Evolutionary conservation across 495 filamentous ascomycete genomes (phyloP), one percentile per base, ranked within the genome.

Genomic region (Neurospora terricola): DNA sequence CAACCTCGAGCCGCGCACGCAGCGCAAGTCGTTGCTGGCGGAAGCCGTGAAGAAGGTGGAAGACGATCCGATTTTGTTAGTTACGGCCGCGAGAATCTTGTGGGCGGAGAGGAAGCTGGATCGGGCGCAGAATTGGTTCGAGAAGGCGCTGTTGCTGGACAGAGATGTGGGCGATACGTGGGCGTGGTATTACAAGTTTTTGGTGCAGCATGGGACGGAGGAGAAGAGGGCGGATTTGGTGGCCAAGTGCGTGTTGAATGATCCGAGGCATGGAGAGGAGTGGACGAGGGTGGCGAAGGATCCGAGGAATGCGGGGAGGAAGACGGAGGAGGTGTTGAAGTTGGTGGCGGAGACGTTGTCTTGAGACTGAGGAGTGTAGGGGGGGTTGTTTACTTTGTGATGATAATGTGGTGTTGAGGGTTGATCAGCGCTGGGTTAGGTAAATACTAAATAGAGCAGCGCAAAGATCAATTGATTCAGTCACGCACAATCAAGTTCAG

Each of bases 151-250:
- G 71, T 82, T 97, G 71, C 85, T 94, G 14, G 93, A 98, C 77
- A 87, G 89, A 36, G 94, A 98, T 80, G 81, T 90, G 38, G 96
- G 96, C 39, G 96, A 99, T 83, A 93, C 91, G 7, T 99, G 96
- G 96, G 96, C 93, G 45, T 99, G 95, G 95, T 99, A 97, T 77
- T 96, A 92, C 81, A 96, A 95, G 82, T 99, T 98, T 78, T 79
- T 98, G 76, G 73, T 87, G 74, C 91, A 96, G 86, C 93, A 99
- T 84, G 96, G 96, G 6, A 97, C 92, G 36, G 91, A 91, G 80
- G 96, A 98, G 82, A 97, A 97, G 90, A 83, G 91, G 77, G 85
- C 83, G 23, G 94, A 97, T 75, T 90, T 96, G 68, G 77, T 96
- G 12, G 84, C 83, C 43, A 95, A 94, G 83, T 93, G 91, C 78